Base-by-base conservation (phyloP, 768 basidiomycete species). In the Rhodotorula paludigena region DNA sequence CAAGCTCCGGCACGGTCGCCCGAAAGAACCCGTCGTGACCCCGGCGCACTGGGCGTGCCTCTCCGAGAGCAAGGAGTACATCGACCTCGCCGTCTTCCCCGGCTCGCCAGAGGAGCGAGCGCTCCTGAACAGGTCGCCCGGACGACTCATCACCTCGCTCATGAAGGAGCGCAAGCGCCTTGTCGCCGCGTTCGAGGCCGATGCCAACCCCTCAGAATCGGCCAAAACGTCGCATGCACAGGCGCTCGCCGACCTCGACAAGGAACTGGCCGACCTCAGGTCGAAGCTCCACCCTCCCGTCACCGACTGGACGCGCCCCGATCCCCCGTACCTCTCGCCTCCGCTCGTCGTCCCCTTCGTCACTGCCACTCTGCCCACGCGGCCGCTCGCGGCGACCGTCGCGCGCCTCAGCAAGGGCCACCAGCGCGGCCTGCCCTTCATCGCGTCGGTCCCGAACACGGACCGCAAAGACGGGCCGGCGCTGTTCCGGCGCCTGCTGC, bases 311-410 rank as follows among this genome's bases (percentile, higher is more conserved):
- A 30, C 11, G 1, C 62, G 57, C 35, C 66, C 66, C 14, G 1
- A 20, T 4, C 71, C 66, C 4, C 66, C 71, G 20, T 68, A 63
- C 63, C 36, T 51, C 63, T 33, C 53, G 21, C 39, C 61, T 8
- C 64, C 44, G 15, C 51, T 63, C 61, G 41, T 64, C 65, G 65
- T 64, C 18, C 82, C 82, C 0, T 65, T 82, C 44, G 41, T 82
- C 25, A 77, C 80, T 18, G 63, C 81, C 52, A 81, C 81, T 1
- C 63, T 81, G 42, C 78, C 81, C 15, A 82, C 81, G 14, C 81
- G 81, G 25, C 81, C 82, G 0, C 75, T 82, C 39, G 81, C 79
- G 7, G 55, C 76, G 15, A 75, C 78, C 49, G 42, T 82, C 36
- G 60, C 75, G 10, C 79, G 81, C 18, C 77, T 81, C 30, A 73